phyloP scores from a whole-genome alignment of 768 basidiomycete species.

The Myochromella boudieri region DNA sequence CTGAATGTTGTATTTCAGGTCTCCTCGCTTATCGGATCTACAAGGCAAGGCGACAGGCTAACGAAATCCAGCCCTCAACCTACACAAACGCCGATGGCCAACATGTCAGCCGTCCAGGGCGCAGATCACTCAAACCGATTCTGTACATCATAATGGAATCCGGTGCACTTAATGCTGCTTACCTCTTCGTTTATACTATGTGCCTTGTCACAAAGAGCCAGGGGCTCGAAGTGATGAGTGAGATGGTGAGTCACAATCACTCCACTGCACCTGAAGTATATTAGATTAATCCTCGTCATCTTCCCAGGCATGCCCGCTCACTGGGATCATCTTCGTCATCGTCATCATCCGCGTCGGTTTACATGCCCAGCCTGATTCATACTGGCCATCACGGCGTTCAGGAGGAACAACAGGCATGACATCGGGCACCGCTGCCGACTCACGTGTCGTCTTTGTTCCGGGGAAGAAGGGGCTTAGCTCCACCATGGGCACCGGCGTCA shows the following conservation, averaged over 20 bases:
- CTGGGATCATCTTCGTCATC: slow-evolving; percentile 6
- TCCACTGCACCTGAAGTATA: neutral
- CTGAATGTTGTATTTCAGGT: neutral
- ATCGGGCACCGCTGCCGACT: neutral
- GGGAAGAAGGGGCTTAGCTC: neutral
- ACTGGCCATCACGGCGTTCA: slow-evolving; percentile 1
- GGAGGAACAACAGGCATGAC: neutral
- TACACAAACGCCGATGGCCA: neutral
- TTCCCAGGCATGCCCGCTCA: slow-evolving; percentile 8
- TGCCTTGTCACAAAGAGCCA: slow-evolving; percentile 4
- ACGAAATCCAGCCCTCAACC: neutral
- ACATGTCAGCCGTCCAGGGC: neutral
- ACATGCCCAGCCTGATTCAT: slow-evolving; percentile 1
- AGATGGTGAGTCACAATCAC: neutral
- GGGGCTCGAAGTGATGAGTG: slow-evolving; percentile 8
- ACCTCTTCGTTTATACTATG: slow-evolving; percentile 5
- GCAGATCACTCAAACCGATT: slow-evolving; percentile 5
- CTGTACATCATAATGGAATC: slow-evolving; percentile 5
- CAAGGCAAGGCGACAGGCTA: neutral
- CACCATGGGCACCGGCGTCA: neutral
- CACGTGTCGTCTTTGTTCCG: neutral
- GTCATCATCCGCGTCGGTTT: slow-evolving; percentile 6
- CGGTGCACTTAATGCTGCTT: slow-evolving; percentile 4
- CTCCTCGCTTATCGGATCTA: slow-evolving; percentile 6
- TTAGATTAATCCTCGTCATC: neutral